A percentile compares a stretch with the other conserved stretches of the same genome.
phyloP scores from a whole-genome alignment of 139 green algal species.

The Chlorella sp. region DNA sequence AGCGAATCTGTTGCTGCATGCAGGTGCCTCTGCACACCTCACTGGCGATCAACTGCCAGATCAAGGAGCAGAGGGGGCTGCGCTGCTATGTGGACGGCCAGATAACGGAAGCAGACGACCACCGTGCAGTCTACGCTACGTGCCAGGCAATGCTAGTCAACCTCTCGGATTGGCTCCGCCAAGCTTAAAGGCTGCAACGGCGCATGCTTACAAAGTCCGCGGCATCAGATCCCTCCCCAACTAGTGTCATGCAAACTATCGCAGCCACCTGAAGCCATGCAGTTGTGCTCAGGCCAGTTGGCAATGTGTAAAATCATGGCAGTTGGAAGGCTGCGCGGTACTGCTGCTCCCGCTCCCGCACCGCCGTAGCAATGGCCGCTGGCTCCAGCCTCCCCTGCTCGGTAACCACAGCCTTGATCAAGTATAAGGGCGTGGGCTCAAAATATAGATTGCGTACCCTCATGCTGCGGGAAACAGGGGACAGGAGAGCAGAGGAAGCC shows the following conservation, averaged over 20 bases:
- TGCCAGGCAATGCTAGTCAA: conserved; percentile 50
- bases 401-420: conserved; percentile 46
- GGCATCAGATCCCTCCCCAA: too few relatives aligned
- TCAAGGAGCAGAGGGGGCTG: background rate
- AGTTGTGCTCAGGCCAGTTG: background rate
- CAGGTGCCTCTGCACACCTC: conserved; percentile 45
- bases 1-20: too few relatives aligned
- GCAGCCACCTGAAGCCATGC: background rate
- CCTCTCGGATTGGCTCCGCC: conserved; percentile 10
- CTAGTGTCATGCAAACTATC: too few relatives aligned
- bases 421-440: conserved; percentile 43
- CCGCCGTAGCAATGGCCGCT: background rate
- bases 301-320: background rate
- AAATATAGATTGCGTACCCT: conserved; percentile 57
- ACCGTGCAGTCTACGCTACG: conserved; percentile 5
- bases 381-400: conserved; percentile 21
- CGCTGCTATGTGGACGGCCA: conserved; percentile 37
- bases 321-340: conserved; percentile 22
- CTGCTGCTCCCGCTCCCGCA: background rate
- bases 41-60: background rate
- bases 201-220: too few relatives aligned
- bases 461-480: background rate
- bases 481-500: background rate
- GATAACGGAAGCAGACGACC: background rate
- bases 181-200: too few relatives aligned